These are phyloP conservation scores for Fusarium torreyae DNA, from an alignment of 2,329 filamentous ascomycete species.

Conservation along the genomic window DNA sequence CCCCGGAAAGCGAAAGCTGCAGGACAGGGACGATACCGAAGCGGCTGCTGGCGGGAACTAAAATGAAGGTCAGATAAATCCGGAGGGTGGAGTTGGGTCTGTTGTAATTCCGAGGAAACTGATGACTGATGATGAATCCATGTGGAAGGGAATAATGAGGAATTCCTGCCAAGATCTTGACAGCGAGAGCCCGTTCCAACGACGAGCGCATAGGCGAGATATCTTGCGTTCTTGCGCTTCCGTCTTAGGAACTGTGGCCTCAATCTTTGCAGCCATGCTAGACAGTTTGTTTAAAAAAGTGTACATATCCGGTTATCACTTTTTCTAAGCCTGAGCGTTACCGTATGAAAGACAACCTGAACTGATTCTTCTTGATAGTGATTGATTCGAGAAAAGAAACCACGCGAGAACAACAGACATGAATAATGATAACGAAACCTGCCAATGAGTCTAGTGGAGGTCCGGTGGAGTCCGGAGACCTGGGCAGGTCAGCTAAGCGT, in stretches of 20 bases:
- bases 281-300: constrained; percentile 19
- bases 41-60: constrained; percentile 20
- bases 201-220: constrained; percentile 10
- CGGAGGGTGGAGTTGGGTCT: not conserved
- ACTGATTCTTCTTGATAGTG: not conserved
- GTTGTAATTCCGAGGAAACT: constrained; percentile 18
- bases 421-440: constrained; percentile 4
- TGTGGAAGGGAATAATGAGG: constrained; percentile 21
- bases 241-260: constrained; percentile 4
- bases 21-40: constrained; percentile 57
- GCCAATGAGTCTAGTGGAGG: constrained; percentile 7
- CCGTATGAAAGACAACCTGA: constrained; percentile 1
- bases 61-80: constrained; percentile 1
- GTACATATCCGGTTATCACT: constrained; percentile 4
- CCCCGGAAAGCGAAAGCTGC: constrained; percentile 68
- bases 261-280: constrained; percentile 11
- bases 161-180: constrained; percentile 12
- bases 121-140: constrained; percentile 22
- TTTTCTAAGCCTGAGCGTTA: not conserved
- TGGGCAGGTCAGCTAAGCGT: constrained; percentile 9
- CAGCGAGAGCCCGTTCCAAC: constrained; percentile 11
- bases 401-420: not conserved
- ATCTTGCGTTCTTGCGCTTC: constrained; percentile 6
- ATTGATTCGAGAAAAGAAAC: not conserved
- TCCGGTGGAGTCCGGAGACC: constrained; percentile 6